phyloP scores from a whole-genome alignment of 352 stramenopile species.

The Thalassiosira pacifica region DNA sequence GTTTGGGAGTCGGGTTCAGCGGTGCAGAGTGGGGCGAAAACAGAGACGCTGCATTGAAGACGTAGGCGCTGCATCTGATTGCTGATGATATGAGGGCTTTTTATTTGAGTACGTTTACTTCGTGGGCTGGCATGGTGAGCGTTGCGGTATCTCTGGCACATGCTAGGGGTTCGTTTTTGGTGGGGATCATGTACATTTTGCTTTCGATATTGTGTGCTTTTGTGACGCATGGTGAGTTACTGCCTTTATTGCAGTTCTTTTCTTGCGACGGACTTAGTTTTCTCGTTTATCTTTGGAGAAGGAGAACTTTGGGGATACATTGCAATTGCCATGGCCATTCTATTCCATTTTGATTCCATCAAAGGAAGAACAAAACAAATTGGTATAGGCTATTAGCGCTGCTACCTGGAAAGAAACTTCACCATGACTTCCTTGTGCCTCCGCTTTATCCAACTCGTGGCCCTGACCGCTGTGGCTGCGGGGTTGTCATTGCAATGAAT shows the following conservation, averaged over 20 bases:
- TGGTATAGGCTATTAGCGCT: too few relatives aligned
- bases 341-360: too few relatives aligned
- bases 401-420: background rate
- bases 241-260: too few relatives aligned
- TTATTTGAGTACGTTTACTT: slow-evolving; percentile 51
- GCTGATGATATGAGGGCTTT: slow-evolving; percentile 48
- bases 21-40: slow-evolving; percentile 35
- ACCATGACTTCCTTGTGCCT: slow-evolving; percentile 7
- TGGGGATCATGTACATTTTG: too few relatives aligned
- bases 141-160: slow-evolving; percentile 45
- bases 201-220: too few relatives aligned
- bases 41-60: slow-evolving; percentile 53
- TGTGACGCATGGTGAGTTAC: too few relatives aligned
- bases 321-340: background rate
- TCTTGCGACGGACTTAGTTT: too few relatives aligned
- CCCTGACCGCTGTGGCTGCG: background rate
- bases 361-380: too few relatives aligned
- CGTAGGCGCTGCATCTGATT: slow-evolving; percentile 53
- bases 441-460: background rate
- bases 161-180: slow-evolving; percentile 10
- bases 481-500: too few relatives aligned
- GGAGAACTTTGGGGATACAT: too few relatives aligned
- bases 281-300: too few relatives aligned
- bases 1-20: slow-evolving; percentile 42
- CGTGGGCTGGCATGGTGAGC: slow-evolving; percentile 55